These are phyloP conservation scores for Brettanomyces custersianus DNA, from an alignment of 805 yeast genomes.

Conservation along the genomic window DNA sequence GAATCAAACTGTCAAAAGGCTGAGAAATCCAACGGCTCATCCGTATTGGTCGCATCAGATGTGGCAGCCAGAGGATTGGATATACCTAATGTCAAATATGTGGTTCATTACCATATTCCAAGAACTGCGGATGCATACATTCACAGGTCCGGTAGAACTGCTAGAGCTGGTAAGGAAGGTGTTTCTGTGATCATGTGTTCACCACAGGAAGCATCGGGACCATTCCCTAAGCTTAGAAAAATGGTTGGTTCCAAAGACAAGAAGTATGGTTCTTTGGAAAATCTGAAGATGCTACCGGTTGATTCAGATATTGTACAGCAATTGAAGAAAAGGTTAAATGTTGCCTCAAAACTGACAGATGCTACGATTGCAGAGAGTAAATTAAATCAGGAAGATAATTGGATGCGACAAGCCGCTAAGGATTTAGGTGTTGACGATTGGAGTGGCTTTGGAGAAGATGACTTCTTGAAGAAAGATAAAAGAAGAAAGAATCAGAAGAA, in stretches of 20 bases:
- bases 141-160: slow-evolving; percentile 98
- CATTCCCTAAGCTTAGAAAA: slow-evolving; percentile 65
- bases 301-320: slow-evolving; percentile 69
- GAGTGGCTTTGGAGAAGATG: slow-evolving; percentile 64
- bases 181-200: slow-evolving; percentile 91
- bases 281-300: slow-evolving; percentile 62
- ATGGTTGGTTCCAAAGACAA: slow-evolving; percentile 30
- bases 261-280: slow-evolving; percentile 21
- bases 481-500: slow-evolving; percentile 44
- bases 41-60: slow-evolving; percentile 86
- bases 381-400: slow-evolving; percentile 57
- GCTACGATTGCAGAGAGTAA: slow-evolving; percentile 46
- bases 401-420: slow-evolving; percentile 88
- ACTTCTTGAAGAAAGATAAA: slow-evolving; percentile 53
- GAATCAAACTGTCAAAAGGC: slow-evolving; percentile 32
- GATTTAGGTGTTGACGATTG: slow-evolving; percentile 78
- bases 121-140: slow-evolving; percentile 89
- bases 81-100: slow-evolving; percentile 84
- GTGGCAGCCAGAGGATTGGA: slow-evolving; percentile 98
- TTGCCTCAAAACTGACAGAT: slow-evolving; percentile 74
- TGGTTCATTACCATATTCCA: slow-evolving; percentile 92
- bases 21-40: slow-evolving; percentile 34
- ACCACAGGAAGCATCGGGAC: slow-evolving; percentile 89
- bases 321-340: slow-evolving; percentile 53
- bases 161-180: slow-evolving; percentile 89